A percentile compares a stretch with the other conserved stretches of the same genome.
phyloP scores from a whole-genome alignment of 805 yeast species.

The Metschnikowia proteae region DNA sequence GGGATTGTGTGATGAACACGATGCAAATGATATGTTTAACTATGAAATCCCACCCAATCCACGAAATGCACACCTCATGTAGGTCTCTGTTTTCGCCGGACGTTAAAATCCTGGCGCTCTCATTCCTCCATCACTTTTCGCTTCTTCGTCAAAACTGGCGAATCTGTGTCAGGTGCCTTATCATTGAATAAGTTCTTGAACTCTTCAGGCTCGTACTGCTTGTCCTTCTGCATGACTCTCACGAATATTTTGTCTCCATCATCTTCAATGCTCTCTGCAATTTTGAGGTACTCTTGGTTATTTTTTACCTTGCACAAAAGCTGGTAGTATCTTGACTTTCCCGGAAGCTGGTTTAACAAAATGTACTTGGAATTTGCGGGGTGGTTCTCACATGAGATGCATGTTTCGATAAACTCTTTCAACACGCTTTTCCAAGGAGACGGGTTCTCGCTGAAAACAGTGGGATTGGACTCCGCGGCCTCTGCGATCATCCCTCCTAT shows the following conservation, averaged over 20 bases:
- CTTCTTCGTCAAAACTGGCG: slow-evolving; percentile 1
- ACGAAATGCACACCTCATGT: neutral
- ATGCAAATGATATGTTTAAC: slow-evolving; percentile 3
- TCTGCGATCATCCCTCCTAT: slow-evolving; percentile 95
- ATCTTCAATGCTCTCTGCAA: slow-evolving; percentile 31
- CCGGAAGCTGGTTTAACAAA: slow-evolving; percentile 73
- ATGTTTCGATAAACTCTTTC: slow-evolving; percentile 53
- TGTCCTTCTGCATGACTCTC: slow-evolving; percentile 32
- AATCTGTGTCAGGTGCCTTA: neutral
- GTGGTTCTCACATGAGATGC: slow-evolving; percentile 56
- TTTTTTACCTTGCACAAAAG: slow-evolving; percentile 53
- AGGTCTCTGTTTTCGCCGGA: neutral
- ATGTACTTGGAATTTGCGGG: slow-evolving; percentile 73
- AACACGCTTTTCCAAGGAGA: slow-evolving; percentile 53
- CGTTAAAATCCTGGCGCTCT: neutral
- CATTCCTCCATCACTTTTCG: neutral
- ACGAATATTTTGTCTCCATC: slow-evolving; percentile 35
- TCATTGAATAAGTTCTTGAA: slow-evolving; percentile 5
- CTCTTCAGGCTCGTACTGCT: slow-evolving; percentile 18
- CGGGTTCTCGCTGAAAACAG: slow-evolving; percentile 54
- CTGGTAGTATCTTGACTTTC: slow-evolving; percentile 60
- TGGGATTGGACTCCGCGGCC: slow-evolving; percentile 81
- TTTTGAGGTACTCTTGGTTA: slow-evolving; percentile 43
- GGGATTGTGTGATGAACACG: slow-evolving; percentile 4
- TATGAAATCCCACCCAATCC: neutral